Conservation (phyloP, 768 basidiomycete genomes). For the Kockovaella imperatae region DNA sequence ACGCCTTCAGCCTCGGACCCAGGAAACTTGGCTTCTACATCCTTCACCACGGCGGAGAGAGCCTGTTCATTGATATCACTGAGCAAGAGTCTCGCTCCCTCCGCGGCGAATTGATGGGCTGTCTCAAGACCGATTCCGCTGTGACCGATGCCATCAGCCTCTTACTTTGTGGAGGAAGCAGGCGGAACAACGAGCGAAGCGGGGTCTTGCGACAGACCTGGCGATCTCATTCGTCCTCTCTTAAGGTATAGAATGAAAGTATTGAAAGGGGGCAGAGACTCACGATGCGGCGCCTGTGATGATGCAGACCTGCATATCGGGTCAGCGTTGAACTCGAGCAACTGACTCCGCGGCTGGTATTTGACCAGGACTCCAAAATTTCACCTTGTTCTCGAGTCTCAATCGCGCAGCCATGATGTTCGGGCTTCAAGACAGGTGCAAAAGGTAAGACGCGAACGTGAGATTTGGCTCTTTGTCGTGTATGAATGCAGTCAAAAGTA, state of each 20-base stretch:
- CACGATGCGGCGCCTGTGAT: constrained; percentile 85
- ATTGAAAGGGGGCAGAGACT: constrained; percentile 41
- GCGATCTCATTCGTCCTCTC: too few species aligned
- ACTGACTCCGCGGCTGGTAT: not conserved
- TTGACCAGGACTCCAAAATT: not conserved
- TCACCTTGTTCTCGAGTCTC: constrained; percentile 26
- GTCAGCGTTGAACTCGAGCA: not conserved
- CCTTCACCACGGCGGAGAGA: constrained; percentile 64
- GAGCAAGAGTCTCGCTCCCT: constrained; percentile 84
- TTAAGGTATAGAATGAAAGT: not conserved
- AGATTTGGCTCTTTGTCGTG: too few species aligned
- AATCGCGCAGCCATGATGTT: constrained; percentile 20
- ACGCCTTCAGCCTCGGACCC: constrained; percentile 51
- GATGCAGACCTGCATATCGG: constrained; percentile 45
- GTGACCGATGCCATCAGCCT: constrained; percentile 7
- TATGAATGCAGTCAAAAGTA: too few species aligned
- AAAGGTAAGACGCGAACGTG: too few species aligned
- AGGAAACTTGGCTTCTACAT: constrained; percentile 58
- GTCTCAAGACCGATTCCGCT: constrained; percentile 97
- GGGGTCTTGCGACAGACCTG: not conserved
- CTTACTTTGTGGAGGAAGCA: not conserved
- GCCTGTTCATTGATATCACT: constrained; percentile 82
- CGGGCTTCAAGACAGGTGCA: too few species aligned
- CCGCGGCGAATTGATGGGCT: constrained; percentile 85
- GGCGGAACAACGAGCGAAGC: not conserved